phyloP scores from a whole-genome alignment of 1,139 yeast species.

The Pichiaceae sp. region DNA sequence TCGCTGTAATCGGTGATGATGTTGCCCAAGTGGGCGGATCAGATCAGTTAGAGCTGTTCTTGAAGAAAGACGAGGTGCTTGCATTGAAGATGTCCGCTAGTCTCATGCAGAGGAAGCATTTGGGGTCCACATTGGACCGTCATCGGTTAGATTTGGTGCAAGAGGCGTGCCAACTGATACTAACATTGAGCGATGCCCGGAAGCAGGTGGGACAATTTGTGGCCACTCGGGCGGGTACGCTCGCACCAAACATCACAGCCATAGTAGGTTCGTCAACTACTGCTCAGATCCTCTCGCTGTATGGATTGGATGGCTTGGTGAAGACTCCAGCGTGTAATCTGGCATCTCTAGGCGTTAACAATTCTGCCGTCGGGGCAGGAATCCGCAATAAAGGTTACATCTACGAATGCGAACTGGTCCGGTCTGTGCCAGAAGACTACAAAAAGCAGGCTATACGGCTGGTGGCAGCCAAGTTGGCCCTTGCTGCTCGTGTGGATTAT shows the following conservation, averaged over 20 bases:
- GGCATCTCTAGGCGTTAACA: constrained; percentile 67
- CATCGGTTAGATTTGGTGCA: constrained; percentile 32
- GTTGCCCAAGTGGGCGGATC: constrained; percentile 19
- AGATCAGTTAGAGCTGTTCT: constrained; percentile 28
- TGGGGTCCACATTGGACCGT: constrained; percentile 1
- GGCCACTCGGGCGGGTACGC: constrained; percentile 41
- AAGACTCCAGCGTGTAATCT: constrained; percentile 77
- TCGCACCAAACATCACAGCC: constrained; percentile 77
- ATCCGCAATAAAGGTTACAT: constrained; percentile 57
- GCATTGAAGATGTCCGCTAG: constrained; percentile 71
- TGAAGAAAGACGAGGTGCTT: constrained; percentile 58
- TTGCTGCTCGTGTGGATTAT: constrained; percentile 78
- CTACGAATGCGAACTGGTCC: constrained; percentile 45
- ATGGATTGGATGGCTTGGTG: constrained; percentile 65
- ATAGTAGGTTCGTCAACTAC: constrained; percentile 69
- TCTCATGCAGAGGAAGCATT: constrained; percentile 18
- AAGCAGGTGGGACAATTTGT: constrained; percentile 43
- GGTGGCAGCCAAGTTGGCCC: constrained; percentile 66
- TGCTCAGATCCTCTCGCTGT: constrained; percentile 65
- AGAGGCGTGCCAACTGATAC: constrained; percentile 40
- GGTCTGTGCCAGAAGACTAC: constrained; percentile 44
- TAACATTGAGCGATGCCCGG: constrained; percentile 38
- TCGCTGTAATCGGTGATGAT: constrained; percentile 35
- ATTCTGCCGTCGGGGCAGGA: constrained; percentile 37
- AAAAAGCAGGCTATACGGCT: constrained; percentile 70